phyloP scores from a whole-genome alignment of 352 stramenopile species.

The Globisporangium recalcitrans region DNA sequence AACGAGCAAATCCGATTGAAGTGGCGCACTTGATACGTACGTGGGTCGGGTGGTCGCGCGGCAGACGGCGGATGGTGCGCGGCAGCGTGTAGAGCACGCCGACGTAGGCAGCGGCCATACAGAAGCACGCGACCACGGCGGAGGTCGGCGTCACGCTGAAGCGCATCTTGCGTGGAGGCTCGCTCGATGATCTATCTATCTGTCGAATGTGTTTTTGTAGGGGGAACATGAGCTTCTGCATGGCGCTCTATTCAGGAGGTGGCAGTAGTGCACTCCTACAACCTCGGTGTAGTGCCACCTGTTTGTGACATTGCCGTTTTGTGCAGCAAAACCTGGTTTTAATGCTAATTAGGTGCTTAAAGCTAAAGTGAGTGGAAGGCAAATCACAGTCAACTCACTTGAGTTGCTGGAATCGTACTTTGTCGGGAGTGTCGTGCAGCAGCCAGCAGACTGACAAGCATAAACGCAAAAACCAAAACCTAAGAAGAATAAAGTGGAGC shows the following conservation, averaged over 20 bases:
- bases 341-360: neutral
- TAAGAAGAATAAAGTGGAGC: slow-evolving; percentile 24
- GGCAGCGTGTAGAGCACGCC: slow-evolving; percentile 84
- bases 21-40: slow-evolving; percentile 27
- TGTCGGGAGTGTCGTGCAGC: slow-evolving; percentile 4
- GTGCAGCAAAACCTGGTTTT: neutral
- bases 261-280: neutral
- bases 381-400: slow-evolving; percentile 7
- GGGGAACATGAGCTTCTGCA: slow-evolving; percentile 18
- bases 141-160: slow-evolving; percentile 67
- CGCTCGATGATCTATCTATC: neutral
- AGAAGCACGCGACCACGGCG: slow-evolving; percentile 70
- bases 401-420: slow-evolving; percentile 14
- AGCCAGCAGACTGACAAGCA: slow-evolving; percentile 8
- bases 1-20: neutral
- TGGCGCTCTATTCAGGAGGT: neutral
- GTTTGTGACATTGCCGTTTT: neutral
- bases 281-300: neutral
- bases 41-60: slow-evolving; percentile 80
- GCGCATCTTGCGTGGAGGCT: slow-evolving; percentile 46
- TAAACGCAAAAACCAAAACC: slow-evolving; percentile 34
- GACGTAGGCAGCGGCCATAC: slow-evolving; percentile 80
- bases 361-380: neutral
- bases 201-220: neutral
- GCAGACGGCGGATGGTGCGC: slow-evolving; percentile 60